These are phyloP conservation scores for Starmerella sp. DNA, from an alignment of 805 yeast species.

Conservation along the genomic window DNA sequence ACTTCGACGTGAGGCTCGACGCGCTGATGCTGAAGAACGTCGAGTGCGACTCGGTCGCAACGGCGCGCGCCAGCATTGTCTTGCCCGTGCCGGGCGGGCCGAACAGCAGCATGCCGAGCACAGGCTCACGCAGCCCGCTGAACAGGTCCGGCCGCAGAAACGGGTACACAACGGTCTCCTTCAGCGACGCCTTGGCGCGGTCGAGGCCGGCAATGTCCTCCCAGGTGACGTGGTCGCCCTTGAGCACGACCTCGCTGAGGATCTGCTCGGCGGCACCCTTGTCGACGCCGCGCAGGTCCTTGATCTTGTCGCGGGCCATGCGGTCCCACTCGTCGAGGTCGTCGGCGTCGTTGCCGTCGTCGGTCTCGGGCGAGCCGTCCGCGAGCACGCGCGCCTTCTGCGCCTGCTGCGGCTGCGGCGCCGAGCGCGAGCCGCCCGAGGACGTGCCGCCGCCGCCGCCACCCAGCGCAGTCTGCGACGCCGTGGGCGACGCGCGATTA, in stretches of 20 bases:
- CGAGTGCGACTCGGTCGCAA: slow-evolving; percentile 87
- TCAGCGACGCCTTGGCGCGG: slow-evolving; percentile 74
- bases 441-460: neutral
- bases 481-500: neutral
- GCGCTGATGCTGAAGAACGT: slow-evolving; percentile 89
- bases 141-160: slow-evolving; percentile 88
- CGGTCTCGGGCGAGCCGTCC: slow-evolving; percentile 10
- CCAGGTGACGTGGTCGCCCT: slow-evolving; percentile 89
- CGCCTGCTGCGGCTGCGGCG: neutral
- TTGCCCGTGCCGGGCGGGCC: slow-evolving; percentile 99
- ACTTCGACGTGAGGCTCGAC: slow-evolving; percentile 73
- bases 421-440: no score
- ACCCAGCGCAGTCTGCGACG: neutral
- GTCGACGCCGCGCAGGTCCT: slow-evolving; percentile 55
- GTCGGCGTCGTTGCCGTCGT: slow-evolving; percentile 1
- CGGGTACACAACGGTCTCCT: slow-evolving; percentile 94
- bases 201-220: slow-evolving; percentile 90
- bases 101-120: slow-evolving; percentile 87
- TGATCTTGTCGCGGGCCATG: slow-evolving; percentile 27
- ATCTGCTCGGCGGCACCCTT: slow-evolving; percentile 69
- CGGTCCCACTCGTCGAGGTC: slow-evolving; percentile 28
- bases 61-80: slow-evolving; percentile 94
- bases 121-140: slow-evolving; percentile 84
- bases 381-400: slow-evolving; percentile 5
- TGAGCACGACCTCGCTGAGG: slow-evolving; percentile 73